These are phyloP conservation scores for Fusarium keratoplasticum DNA, from an alignment of 2,329 filamentous ascomycete genomes.

Conservation along the genomic window DNA sequence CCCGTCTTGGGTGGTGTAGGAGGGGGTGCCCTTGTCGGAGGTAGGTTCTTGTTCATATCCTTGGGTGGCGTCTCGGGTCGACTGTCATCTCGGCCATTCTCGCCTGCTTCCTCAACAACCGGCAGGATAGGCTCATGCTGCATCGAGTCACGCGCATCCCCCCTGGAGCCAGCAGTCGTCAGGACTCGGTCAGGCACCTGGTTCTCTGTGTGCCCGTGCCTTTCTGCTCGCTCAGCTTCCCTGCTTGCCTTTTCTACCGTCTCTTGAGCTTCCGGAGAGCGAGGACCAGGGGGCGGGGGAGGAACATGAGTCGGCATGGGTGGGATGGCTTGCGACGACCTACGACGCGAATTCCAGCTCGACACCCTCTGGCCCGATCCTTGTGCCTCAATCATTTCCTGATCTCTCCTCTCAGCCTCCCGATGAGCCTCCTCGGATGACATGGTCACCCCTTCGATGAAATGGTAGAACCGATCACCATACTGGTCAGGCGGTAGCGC, in stretches of 20 bases:
- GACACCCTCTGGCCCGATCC: conserved; percentile 51
- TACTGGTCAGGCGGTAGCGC: conserved; percentile 91
- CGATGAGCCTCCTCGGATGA: conserved; percentile 84
- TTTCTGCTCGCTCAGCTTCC: conserved; percentile 52
- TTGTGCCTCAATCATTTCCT: conserved; percentile 62
- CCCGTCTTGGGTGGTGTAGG: conserved; percentile 50
- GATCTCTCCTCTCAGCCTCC: conserved; percentile 70
- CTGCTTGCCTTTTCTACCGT: conserved; percentile 55
- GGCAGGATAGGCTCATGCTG: conserved; percentile 73
- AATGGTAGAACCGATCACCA: conserved; percentile 92
- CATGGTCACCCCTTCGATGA: conserved; percentile 91
- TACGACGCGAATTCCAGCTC: conserved; percentile 52
- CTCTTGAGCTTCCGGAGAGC: conserved; percentile 54
- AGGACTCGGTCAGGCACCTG: conserved; percentile 73
- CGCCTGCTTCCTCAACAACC: conserved; percentile 90
- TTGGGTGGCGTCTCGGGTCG: conserved; percentile 59
- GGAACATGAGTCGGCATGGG: conserved; percentile 61
- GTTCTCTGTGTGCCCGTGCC: conserved; percentile 52
- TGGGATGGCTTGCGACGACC: conserved; percentile 51
- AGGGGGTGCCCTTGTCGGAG: conserved; percentile 58
- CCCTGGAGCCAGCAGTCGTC: conserved; percentile 45
- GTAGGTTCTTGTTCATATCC: conserved; percentile 46
- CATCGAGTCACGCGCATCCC: conserved; percentile 66
- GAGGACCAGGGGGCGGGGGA: conserved; percentile 52
- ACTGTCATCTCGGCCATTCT: conserved; percentile 62